Evolutionary conservation across 331 rosid genomes (phyloP).

Genomic region (Spiraea crenata): DNA sequence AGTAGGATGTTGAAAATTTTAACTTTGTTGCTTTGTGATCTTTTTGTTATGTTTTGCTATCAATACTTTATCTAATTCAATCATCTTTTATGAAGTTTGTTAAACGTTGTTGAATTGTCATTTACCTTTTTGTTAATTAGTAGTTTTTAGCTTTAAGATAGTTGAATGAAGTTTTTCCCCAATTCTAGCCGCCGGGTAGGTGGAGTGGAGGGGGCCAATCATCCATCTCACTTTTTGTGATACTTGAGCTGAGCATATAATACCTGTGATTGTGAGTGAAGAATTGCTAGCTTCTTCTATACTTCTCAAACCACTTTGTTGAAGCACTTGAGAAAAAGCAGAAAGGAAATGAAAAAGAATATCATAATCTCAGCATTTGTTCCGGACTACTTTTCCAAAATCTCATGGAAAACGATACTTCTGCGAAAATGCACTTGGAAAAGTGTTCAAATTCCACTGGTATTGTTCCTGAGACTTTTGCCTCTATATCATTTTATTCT

Average conservation of each 20-base stretch:
- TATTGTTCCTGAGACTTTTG: slow-evolving; percentile 23
- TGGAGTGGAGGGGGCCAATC: not conserved
- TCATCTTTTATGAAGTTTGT: too few relatives aligned
- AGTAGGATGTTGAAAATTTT: too few relatives aligned
- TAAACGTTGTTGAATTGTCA: too few relatives aligned
- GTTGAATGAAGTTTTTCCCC: too few relatives aligned
- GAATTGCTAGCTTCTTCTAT: slow-evolving; percentile 2
- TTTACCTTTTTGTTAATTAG: too few relatives aligned
- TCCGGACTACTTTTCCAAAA: not conserved
- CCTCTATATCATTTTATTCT: slow-evolving; percentile 2
- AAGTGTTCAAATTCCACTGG: slow-evolving; percentile 10
- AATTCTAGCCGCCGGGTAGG: too few relatives aligned
- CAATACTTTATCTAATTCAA: too few relatives aligned
- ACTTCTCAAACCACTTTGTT: slow-evolving; percentile 11
- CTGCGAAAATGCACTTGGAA: not conserved
- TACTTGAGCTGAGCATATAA: not conserved
- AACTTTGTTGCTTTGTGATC: too few relatives aligned
- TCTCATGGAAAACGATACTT: slow-evolving; percentile 1
- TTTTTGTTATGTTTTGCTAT: too few relatives aligned
- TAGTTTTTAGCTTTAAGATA: too few relatives aligned
- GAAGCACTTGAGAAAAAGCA: slow-evolving; percentile 7
- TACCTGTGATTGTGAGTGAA: not conserved
- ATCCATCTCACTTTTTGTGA: not conserved
- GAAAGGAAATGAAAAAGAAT: slow-evolving; percentile 7
- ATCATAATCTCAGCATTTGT: slow-evolving; percentile 18